These are phyloP conservation scores for Xylaria cubensis DNA, from an alignment of 495 filamentous ascomycete species.

Conservation along the genomic window DNA sequence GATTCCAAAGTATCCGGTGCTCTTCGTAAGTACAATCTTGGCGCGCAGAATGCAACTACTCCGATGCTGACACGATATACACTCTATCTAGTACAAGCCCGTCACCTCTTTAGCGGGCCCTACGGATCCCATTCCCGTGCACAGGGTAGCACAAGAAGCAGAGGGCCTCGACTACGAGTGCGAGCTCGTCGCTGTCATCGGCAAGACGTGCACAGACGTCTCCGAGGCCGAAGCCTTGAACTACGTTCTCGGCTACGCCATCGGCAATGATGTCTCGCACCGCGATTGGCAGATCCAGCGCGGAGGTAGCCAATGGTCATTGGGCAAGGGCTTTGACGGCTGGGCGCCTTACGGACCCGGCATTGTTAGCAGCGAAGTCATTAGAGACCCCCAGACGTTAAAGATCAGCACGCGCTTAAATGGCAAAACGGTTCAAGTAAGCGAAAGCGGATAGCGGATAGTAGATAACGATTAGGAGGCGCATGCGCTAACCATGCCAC, in stretches of 20 bases:
- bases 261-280: conserved; percentile 85
- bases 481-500: conserved; percentile 17
- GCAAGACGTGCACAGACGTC: conserved; percentile 72
- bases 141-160: conserved; percentile 40
- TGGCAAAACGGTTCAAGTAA: conserved; percentile 67
- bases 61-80: too few species aligned
- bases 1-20: conserved; percentile 75
- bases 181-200: conserved; percentile 81
- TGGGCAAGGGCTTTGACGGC: conserved; percentile 87
- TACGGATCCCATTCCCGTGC: conserved; percentile 70
- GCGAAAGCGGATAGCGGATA: conserved; percentile 21
- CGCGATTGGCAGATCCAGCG: conserved; percentile 82
- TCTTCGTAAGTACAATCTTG: conserved; percentile 64
- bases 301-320: conserved; percentile 80
- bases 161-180: conserved; percentile 82
- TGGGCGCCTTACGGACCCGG: conserved; percentile 90
- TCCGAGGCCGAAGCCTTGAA: conserved; percentile 70
- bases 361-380: conserved; percentile 71
- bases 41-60: not conserved
- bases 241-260: conserved; percentile 79
- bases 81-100: conserved; percentile 70
- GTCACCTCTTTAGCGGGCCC: conserved; percentile 74
- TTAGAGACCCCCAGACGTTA: conserved; percentile 72
- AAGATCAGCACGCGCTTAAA: conserved; percentile 74
- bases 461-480: not conserved